phyloP scores from a whole-genome alignment of 2,329 filamentous ascomycete genomes.

The Malbranchea zuffiana region DNA sequence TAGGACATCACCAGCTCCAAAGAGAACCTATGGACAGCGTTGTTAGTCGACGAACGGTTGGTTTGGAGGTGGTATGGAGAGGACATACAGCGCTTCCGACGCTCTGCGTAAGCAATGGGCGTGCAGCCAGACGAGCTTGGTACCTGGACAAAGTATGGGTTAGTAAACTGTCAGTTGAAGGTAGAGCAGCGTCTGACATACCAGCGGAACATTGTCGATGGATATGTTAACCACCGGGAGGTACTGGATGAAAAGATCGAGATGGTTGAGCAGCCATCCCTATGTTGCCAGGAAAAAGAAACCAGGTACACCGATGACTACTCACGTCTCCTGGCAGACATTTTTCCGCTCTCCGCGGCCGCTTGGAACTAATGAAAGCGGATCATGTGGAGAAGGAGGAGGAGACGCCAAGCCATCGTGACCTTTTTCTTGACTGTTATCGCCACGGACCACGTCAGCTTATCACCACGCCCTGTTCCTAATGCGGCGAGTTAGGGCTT shows the following conservation, averaged over 20 bases:
- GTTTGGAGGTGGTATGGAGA: no score
- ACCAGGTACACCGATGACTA: no score
- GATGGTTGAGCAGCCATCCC: no score
- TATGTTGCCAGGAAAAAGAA: no score
- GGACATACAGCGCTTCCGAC: constrained; percentile 62
- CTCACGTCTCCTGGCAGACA: no score
- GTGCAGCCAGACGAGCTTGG: constrained; percentile 65
- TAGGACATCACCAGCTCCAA: constrained; percentile 80
- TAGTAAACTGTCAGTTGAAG: constrained; percentile 1
- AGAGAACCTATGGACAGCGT: constrained; percentile 59
- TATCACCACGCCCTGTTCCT: constrained; percentile 3
- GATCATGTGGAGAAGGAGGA: no score
- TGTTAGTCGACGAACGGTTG: background rate
- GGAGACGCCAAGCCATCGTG: no score
- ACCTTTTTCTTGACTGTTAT: no score
- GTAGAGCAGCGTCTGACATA: constrained; percentile 18
- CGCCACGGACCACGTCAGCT: background rate
- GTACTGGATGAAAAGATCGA: no score
- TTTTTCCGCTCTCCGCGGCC: no score
- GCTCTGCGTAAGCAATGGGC: constrained; percentile 81
- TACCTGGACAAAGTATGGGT: constrained; percentile 50
- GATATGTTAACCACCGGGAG: no score
- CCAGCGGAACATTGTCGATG: constrained; percentile 35
- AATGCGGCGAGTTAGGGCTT: constrained; percentile 11
- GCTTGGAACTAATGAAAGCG: no score